phyloP scores from a whole-genome alignment of 176 grass and related monocot genomes.

The Tillandsia fasciculata region DNA sequence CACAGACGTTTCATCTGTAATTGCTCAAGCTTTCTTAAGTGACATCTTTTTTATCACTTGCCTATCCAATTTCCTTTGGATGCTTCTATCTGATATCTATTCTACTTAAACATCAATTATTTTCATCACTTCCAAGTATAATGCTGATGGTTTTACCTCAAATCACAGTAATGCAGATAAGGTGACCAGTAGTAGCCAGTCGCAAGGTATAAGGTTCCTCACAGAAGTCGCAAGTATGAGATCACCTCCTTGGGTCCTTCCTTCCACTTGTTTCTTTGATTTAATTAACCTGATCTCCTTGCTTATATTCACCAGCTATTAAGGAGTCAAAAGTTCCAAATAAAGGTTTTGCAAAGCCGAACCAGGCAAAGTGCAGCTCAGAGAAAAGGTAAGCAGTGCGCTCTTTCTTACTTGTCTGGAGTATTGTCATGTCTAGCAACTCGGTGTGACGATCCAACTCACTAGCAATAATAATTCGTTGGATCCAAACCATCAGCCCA shows the following conservation, averaged over 20 bases:
- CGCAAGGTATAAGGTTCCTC: slow-evolving; percentile 92
- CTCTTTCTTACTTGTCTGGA: background rate
- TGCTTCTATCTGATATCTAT: too few species aligned
- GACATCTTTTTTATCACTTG: too few species aligned
- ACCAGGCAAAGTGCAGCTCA: slow-evolving; percentile 28
- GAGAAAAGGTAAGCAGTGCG: slow-evolving; percentile 34
- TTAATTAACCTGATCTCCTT: background rate
- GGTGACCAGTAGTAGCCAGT: slow-evolving; percentile 67
- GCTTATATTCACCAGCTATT: slow-evolving; percentile 22
- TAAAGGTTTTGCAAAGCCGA: slow-evolving; percentile 18
- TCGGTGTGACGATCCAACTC: background rate
- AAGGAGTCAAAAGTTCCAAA: slow-evolving; percentile 20
- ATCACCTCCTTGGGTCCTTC: background rate
- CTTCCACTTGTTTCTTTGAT: background rate
- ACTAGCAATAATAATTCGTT: too few species aligned
- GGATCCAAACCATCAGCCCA: too few species aligned
- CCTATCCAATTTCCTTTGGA: too few species aligned
- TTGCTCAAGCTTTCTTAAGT: too few species aligned
- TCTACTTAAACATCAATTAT: too few species aligned
- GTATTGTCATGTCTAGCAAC: background rate
- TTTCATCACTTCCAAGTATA: background rate
- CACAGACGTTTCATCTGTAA: too few species aligned
- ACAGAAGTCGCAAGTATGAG: slow-evolving; percentile 74
- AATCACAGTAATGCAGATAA: slow-evolving; percentile 72
- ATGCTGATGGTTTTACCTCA: background rate